These are phyloP conservation scores for Aspergillus niger DNA, from an alignment of 2,329 filamentous ascomycete species.

Conservation along the genomic window DNA sequence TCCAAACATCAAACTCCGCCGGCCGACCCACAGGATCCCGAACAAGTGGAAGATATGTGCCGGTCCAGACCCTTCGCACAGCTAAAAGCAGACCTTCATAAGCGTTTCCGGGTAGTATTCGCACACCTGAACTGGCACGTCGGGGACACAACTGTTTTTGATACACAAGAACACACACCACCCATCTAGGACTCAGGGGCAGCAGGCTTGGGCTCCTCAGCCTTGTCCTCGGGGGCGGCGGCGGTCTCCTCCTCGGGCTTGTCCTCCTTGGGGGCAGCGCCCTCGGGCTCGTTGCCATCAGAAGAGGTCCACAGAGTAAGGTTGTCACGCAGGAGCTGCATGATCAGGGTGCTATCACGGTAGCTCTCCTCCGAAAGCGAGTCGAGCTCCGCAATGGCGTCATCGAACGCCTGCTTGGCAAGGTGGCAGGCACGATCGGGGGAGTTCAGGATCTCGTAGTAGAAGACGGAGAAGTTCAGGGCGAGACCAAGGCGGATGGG, in stretches of 20 bases:
- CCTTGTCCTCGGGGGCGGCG: conserved; percentile 48
- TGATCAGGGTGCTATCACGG: conserved; percentile 98
- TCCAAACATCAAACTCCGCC: conserved; percentile 49
- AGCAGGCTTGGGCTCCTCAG: conserved; percentile 41
- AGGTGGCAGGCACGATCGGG: conserved; percentile 97
- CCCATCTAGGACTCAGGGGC: conserved; percentile 39
- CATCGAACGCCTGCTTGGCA: conserved; percentile 98
- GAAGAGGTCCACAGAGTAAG: conserved; percentile 97
- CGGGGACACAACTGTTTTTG: conserved; percentile 29
- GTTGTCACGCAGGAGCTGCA: conserved; percentile 98
- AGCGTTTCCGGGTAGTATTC: conserved; percentile 38
- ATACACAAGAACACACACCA: conserved; percentile 31
- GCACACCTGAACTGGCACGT: conserved; percentile 36
- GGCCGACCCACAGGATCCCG: conserved; percentile 41
- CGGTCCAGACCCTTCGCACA: conserved; percentile 41
- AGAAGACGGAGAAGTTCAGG: conserved; percentile 99
- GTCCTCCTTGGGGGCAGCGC: conserved; percentile 63
- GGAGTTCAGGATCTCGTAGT: conserved; percentile 99
- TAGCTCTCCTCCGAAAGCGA: conserved; percentile 97
- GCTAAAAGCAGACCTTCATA: conserved; percentile 40
- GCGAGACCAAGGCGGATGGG: conserved; percentile 96
- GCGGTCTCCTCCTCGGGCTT: conserved; percentile 54
- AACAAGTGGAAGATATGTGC: conserved; percentile 39
- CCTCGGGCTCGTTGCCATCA: conserved; percentile 73
- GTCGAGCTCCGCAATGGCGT: conserved; percentile 98